These are phyloP conservation scores for Melampsora allii-populina DNA, from an alignment of 1,284 basidiomycete genomes.

Conservation along the genomic window DNA sequence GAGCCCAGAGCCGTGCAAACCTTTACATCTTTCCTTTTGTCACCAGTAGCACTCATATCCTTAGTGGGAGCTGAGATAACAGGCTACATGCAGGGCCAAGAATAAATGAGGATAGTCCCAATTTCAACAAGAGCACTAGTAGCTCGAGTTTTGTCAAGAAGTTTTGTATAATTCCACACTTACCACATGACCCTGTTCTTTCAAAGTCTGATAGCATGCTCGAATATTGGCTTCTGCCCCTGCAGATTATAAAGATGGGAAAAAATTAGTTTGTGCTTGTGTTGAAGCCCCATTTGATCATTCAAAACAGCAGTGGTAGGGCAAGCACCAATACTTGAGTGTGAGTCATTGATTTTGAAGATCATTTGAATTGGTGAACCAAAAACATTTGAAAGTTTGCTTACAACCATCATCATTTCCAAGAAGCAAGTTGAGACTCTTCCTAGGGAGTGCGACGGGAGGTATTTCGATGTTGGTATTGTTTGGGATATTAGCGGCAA, in stretches of 20 bases:
- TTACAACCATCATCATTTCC: conserved; percentile 10
- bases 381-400: background rate
- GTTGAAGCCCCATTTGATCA: no score
- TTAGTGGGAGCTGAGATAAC: background rate
- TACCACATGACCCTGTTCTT: background rate
- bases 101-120: background rate
- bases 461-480: background rate
- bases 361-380: background rate
- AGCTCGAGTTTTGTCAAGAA: background rate
- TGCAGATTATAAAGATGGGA: background rate
- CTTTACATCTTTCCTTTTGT: background rate
- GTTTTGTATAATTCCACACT: background rate
- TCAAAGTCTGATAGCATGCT: background rate
- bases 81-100: background rate
- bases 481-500: background rate
- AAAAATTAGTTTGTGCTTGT: no score
- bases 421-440: background rate
- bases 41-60: background rate
- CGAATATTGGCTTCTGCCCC: background rate
- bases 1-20: no score
- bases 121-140: background rate
- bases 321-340: no score
- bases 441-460: background rate
- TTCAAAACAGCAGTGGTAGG: no score
- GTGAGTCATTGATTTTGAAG: background rate